Evolutionary conservation across 1,284 basidiomycete genomes (phyloP).

Genomic region (Wallemia hederae): DNA sequence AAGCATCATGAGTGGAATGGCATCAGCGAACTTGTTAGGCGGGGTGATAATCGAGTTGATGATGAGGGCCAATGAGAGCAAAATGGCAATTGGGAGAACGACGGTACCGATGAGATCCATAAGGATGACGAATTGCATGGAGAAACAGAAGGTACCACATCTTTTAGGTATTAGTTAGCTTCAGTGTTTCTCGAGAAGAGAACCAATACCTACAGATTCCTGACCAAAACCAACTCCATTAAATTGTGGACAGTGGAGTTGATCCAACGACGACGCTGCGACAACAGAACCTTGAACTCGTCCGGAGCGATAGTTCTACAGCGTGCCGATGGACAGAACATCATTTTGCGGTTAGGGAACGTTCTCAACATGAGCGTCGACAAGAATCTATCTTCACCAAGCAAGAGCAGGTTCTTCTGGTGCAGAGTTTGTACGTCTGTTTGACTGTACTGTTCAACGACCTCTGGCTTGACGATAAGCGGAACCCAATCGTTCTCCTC

Average conservation of each 20-base stretch:
- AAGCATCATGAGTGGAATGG: constrained; percentile 76
- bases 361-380: constrained; percentile 81
- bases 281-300: constrained; percentile 70
- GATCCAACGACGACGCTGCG: constrained; percentile 95
- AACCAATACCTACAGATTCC: constrained; percentile 36
- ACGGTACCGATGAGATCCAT: constrained; percentile 94
- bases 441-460: constrained; percentile 90
- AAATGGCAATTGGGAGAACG: constrained; percentile 78
- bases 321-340: constrained; percentile 86
- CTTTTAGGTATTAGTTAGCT: no score
- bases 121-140: constrained; percentile 93
- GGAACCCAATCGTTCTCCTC: constrained; percentile 90
- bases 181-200: no score
- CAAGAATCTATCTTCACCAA: constrained; percentile 96
- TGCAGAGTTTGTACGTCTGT: constrained; percentile 75
- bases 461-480: constrained; percentile 85
- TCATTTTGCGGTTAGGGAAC: constrained; percentile 96
- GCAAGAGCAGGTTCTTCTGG: constrained; percentile 84
- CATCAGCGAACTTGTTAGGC: constrained; percentile 59
- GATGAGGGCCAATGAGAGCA: constrained; percentile 64
- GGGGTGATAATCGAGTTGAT: constrained; percentile 52
- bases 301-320: constrained; percentile 92
- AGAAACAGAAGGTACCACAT: constrained; percentile 75
- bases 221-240: constrained; percentile 92
- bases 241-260: constrained; percentile 98